Evolutionary conservation across 257 asterid genomes (phyloP).

Genomic region (Solanum infundibuliforme): DNA sequence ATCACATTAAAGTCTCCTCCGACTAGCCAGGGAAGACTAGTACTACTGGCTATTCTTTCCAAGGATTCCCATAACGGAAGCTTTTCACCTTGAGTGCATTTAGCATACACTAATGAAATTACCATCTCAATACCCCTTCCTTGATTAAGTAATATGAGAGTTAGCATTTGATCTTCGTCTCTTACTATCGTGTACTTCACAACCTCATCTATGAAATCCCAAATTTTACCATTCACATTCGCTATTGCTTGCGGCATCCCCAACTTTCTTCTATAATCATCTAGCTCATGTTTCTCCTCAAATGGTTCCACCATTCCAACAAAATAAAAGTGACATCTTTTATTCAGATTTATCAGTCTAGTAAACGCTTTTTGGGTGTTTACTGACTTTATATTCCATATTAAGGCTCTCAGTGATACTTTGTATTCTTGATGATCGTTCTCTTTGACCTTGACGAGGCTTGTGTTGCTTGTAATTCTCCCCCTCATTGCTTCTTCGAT

Average conservation of each 20-base stretch:
- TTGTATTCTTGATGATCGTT: background rate
- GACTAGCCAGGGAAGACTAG: background rate
- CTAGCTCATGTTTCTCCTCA: too few relatives aligned
- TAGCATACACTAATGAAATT: background rate
- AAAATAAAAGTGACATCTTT: too few relatives aligned
- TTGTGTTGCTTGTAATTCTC: background rate
- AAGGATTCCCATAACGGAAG: background rate
- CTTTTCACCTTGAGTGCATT: background rate
- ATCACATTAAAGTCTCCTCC: background rate
- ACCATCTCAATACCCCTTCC: background rate
- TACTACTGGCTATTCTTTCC: background rate
- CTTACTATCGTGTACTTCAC: too few relatives aligned
- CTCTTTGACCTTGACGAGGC: background rate
- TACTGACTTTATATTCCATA: background rate
- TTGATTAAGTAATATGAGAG: background rate
- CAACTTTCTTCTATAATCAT: too few relatives aligned
- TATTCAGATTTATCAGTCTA: too few relatives aligned
- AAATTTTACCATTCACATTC: background rate
- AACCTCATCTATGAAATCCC: background rate
- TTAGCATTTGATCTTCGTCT: background rate
- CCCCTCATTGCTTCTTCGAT: background rate
- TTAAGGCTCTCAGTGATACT: too few relatives aligned
- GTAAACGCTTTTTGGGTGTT: too few relatives aligned
- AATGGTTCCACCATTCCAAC: too few relatives aligned
- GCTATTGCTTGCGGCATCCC: background rate